Percentiles rank a stretch among this genome's conserved stretches.
Conservation (phyloP, 1,284 basidiomycete species). For the Phellopilus nigrolimitatus region DNA sequence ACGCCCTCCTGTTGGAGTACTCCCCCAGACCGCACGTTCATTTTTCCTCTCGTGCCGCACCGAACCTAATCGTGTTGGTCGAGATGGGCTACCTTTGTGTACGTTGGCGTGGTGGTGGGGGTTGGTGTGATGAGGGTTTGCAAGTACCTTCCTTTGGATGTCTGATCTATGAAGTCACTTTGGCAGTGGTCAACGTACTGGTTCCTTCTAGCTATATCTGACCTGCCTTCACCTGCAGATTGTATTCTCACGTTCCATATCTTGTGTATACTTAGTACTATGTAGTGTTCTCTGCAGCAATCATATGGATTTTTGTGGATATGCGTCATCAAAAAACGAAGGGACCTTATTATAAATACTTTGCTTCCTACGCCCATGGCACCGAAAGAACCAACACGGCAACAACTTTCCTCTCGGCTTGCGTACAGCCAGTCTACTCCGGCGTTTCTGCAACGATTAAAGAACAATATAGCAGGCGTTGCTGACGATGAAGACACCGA, state of each 20-base stretch:
- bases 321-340: not conserved
- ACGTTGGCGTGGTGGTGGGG: conserved; percentile 63
- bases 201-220: not conserved
- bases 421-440: conserved; percentile 52
- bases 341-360: not conserved
- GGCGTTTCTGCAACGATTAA: conserved; percentile 54
- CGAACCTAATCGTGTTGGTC: conserved; percentile 60
- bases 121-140: conserved; percentile 52
- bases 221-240: not conserved
- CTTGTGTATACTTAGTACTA: no score
- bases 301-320: no score
- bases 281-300: no score
- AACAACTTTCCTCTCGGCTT: conserved; percentile 61
- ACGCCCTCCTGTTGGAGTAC: conserved; percentile 57
- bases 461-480: conserved; percentile 52
- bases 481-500: conserved; percentile 37
- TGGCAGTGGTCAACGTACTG: not conserved
- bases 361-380: conserved; percentile 4
- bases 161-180: conserved; percentile 42
- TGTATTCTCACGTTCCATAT: no score
- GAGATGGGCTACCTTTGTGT: conserved; percentile 60
- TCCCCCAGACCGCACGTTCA: conserved; percentile 64
- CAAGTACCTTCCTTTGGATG: conserved; percentile 69
- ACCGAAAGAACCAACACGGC: conserved; percentile 60
- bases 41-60: conserved; percentile 46